Percentiles rank a stretch among this genome's conserved stretches.
Conservation (phyloP, 2,329 filamentous ascomycete genomes). For the Myriosclerotinia curreyana region DNA sequence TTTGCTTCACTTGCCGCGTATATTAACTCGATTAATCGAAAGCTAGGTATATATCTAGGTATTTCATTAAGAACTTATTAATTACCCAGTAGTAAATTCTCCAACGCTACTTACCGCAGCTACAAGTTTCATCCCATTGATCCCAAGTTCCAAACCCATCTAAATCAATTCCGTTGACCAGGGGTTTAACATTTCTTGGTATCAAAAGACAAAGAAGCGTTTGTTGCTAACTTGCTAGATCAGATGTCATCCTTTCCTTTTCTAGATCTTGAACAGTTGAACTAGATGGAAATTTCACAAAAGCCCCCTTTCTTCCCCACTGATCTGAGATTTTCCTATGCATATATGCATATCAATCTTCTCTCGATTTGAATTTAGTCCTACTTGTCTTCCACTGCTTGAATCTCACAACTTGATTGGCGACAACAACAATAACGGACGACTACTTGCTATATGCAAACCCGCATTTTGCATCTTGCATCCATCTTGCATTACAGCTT, state of each 20-base stretch:
- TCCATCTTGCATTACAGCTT: slow-evolving; percentile 1
- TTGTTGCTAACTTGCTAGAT: not conserved
- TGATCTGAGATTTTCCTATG: not conserved
- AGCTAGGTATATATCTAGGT: too few relatives aligned
- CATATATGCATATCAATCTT: not conserved
- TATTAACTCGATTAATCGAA: not conserved
- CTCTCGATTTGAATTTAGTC: not conserved
- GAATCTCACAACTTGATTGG: not conserved
- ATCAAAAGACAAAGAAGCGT: not conserved
- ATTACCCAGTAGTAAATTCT: not conserved
- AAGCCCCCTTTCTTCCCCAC: slow-evolving; percentile 6
- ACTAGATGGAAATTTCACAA: slow-evolving; percentile 2
- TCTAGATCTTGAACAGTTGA: slow-evolving; percentile 5
- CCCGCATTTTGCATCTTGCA: slow-evolving; percentile 6
- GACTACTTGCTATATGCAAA: not conserved
- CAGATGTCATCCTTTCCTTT: slow-evolving; percentile 1
- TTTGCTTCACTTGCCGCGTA: slow-evolving; percentile 2
- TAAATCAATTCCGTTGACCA: not conserved
- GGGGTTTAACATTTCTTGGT: not conserved
- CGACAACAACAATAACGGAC: not conserved
- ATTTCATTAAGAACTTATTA: not conserved
- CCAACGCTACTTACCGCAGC: not conserved
- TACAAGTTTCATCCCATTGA: not conserved
- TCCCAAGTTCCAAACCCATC: too few relatives aligned
- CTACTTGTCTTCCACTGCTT: not conserved